These are phyloP conservation scores for Colletotrichum brevisporum DNA, from an alignment of 2,329 filamentous ascomycete genomes.

Conservation along the genomic window DNA sequence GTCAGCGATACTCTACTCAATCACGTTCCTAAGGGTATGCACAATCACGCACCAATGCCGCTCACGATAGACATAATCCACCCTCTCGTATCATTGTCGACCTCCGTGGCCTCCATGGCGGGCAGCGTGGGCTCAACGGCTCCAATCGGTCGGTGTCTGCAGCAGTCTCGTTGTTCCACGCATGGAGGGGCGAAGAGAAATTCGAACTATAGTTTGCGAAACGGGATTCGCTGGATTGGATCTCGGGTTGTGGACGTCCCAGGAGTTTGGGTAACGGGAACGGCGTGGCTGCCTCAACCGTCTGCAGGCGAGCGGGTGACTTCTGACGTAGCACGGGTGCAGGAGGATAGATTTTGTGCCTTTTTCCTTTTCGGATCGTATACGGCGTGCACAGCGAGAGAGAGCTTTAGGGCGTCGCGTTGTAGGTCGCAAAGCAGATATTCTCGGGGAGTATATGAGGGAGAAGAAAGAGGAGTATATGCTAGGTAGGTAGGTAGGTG, in stretches of 20 bases:
- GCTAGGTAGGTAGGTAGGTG: not conserved
- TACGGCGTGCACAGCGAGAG: not conserved
- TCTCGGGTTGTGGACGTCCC: slow-evolving; percentile 1
- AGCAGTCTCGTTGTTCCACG: slow-evolving; percentile 21
- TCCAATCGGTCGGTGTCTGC: slow-evolving; percentile 36
- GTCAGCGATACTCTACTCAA: slow-evolving; percentile 36
- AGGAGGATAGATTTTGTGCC: not conserved
- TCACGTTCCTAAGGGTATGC: not conserved
- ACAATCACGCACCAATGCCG: slow-evolving; percentile 69
- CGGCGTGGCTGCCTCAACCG: slow-evolving; percentile 28
- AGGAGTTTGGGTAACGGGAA: slow-evolving; percentile 4
- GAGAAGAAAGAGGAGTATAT: too few relatives aligned
- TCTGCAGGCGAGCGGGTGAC: slow-evolving; percentile 19
- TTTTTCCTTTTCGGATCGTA: not conserved
- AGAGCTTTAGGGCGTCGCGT: not conserved
- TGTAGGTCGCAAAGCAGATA: not conserved
- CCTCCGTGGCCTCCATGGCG: slow-evolving; percentile 56
- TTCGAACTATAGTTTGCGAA: not conserved
- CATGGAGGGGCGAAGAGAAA: slow-evolving; percentile 18
- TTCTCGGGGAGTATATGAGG: too few relatives aligned
- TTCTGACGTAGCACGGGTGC: slow-evolving; percentile 35
- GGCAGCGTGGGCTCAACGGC: slow-evolving; percentile 32
- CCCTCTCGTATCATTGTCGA: slow-evolving; percentile 88
- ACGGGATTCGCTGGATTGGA: not conserved
- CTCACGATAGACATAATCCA: slow-evolving; percentile 95